Evolutionary conservation across 2,329 filamentous ascomycete species (phyloP), one percentile per base, ranked within the genome.

Genomic region (Nannizziopsis arthrosporioides): DNA sequence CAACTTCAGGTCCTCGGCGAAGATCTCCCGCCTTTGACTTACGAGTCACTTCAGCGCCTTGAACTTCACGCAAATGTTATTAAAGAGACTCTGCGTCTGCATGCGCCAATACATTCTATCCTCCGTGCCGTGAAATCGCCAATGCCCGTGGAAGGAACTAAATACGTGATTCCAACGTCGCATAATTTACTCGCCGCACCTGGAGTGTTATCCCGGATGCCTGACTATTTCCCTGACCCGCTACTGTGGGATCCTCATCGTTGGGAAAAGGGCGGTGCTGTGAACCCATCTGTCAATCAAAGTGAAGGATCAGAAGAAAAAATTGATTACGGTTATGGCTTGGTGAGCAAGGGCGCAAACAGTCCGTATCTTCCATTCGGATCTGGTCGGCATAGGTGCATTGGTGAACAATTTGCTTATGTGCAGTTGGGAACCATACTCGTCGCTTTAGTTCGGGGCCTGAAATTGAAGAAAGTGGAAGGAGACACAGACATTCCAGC

Each of bases 401-500:
- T 96, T 61, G 90, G 90, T 55, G 90, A 96, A 74, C 87, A 94
- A 61, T 96, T 95, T 65, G 90, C 90, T 57, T 94, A 93, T 63
- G 75, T 93, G 50, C 90, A 96, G 70, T 73, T 96, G 53, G 83
- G 89, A 63, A 88, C 86, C 39, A 93, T 96, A 56, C 72, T 82
- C 10, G 86, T 82, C 44, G 81, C 80, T 50, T 70, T 89, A 55
- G 84, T 94, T 36, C 77, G 87, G 43, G 64, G 80, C 46, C 85
- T 94, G 72, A 90, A 86, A 71, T 78, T 94, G 64, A 74, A 75
- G 61, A 93, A 87, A 58, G 65, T 80, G 2, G 80, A 84, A 57
- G 83, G 84, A 5, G 42, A 42, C 38, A 49, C 35, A 9, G 58
- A 51, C 8, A 53, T 67, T 42, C 64, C 65, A n/a, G 63, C 68